Evolutionary conservation across 164 flowering plant species (phyloP), one percentile per base, ranked within the genome.

Genomic region (Magnolia changhungtana): DNA sequence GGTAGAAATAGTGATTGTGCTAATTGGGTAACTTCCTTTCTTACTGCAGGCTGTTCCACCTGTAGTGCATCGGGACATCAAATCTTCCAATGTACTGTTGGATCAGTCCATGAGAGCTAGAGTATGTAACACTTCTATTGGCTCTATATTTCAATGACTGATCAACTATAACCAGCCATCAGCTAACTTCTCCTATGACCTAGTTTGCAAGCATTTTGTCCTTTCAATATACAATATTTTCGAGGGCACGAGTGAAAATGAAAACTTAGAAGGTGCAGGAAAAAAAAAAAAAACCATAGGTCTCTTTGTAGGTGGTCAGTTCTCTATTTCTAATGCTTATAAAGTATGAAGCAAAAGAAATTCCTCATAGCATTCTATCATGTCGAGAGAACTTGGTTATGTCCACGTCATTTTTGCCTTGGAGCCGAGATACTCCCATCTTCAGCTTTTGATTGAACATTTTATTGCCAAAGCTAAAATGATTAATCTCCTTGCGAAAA

Each of bases 81-180:
- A 95, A 82, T 93, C 99, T 74, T 87, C 95, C 76, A 95, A 93
- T 83, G 93, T 95, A 74, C 85, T 95, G 76, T 87, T 95, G 93
- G 99, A 93, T 70, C 85, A 85, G 68, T 87, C 93, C 75, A 93
- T 95, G 98, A 87, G 85, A 84, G 98, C 99, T 67, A 87, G 99
- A 88, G 99, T 95, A 92, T 70, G 91, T 70, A 75, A 71, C 37
- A 45, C n/a, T 61, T 63, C 31, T 71, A 7, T 18, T 50, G 19
- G 6, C 52, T 27, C 9, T 50, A 50, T 71, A 50, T 50, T 21
- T 50, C 58, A 19, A 13, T 11, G 61, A 11, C 18, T 55, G 61
- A 55, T 16, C 61, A 55, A 3, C 16, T 55, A 55, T 11, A 55
- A 55, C 18, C 61, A 55, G 3, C 18, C 18, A 16, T 16, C 61